Conservation (phyloP, 495 filamentous ascomycete genomes). For the Jackrogersella minutella region DNA sequence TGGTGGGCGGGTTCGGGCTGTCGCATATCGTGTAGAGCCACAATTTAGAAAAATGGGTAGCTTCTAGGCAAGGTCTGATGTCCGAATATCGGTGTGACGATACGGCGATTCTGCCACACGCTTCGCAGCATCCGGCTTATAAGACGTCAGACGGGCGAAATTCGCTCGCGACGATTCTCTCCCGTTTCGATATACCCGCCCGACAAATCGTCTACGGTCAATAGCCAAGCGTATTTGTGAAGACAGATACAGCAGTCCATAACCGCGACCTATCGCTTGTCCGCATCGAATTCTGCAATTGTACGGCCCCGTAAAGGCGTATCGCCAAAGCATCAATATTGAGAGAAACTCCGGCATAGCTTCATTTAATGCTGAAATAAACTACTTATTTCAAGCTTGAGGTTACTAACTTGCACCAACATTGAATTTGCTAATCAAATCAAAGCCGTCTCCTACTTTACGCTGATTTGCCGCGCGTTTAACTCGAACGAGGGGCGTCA, state of each 20-base stretch:
- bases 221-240: background rate
- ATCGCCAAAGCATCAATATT: background rate
- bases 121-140: background rate
- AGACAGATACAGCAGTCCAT: background rate
- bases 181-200: background rate
- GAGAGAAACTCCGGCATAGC: background rate
- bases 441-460: background rate
- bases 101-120: background rate
- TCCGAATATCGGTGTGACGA: background rate
- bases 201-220: background rate
- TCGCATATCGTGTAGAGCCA: background rate
- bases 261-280: background rate
- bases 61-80: background rate
- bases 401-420: background rate
- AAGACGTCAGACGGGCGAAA: background rate
- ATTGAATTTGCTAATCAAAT: background rate
- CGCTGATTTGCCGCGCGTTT: background rate
- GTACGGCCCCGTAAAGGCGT: background rate
- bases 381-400: background rate
- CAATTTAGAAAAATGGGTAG: background rate
- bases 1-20: conserved; percentile 1
- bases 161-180: background rate
- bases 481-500: background rate
- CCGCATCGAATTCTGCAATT: background rate
- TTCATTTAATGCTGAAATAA: background rate